Conservation (phyloP, 2,329 filamentous ascomycete genomes). For the Beauveria caledonica region DNA sequence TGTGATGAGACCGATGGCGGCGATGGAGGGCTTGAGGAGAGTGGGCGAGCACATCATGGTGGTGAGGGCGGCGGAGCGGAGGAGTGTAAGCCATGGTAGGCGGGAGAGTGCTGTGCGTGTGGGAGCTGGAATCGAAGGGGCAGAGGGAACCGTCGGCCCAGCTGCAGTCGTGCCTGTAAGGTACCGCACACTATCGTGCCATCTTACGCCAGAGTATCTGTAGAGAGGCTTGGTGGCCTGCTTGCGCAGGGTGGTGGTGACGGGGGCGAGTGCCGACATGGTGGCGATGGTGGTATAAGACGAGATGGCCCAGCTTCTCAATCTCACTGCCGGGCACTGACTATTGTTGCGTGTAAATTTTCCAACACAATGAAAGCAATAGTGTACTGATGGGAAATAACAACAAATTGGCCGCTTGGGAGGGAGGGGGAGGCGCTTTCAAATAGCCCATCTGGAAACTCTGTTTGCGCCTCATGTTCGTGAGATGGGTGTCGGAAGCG, state of each 20-base stretch:
- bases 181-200: conserved; percentile 10
- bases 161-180: conserved; percentile 7
- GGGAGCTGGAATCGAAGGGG: conserved; percentile 1
- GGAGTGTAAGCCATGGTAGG: conserved; percentile 17
- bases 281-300: conserved; percentile 3
- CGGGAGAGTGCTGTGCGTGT: conserved; percentile 12
- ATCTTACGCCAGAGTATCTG: conserved; percentile 7
- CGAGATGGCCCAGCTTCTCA: background rate
- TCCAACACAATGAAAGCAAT: background rate
- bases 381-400: background rate
- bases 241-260: conserved; percentile 1
- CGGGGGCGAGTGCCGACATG: conserved; percentile 9
- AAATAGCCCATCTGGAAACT: conserved; percentile 10
- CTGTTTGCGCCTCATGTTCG: background rate
- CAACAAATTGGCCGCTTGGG: background rate
- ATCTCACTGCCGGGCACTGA: background rate
- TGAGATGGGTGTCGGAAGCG: conserved; percentile 6
- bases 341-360: background rate
- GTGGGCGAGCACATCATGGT: conserved; percentile 21
- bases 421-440: conserved; percentile 6
- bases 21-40: conserved; percentile 19
- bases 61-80: conserved; percentile 20
- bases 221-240: conserved; percentile 7
- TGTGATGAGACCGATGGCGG: conserved; percentile 18
- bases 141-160: background rate